Percentiles rank a stretch among this genome's conserved stretches.
These are phyloP conservation scores for Cystobasidium onofrii DNA, from an alignment of 768 basidiomycete species.

Conservation along the genomic window DNA sequence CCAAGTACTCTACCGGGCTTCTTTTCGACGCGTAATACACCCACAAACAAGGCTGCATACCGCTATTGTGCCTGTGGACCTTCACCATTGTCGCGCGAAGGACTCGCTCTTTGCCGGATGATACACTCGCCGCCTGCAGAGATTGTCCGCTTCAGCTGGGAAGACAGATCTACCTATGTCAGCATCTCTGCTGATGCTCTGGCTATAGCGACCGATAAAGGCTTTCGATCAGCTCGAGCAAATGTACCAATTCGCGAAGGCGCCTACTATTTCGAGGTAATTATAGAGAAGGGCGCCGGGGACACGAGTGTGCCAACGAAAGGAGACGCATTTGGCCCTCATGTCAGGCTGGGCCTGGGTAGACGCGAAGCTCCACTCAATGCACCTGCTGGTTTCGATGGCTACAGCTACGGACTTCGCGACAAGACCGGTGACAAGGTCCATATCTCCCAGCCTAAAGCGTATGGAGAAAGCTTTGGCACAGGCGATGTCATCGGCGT, in stretches of 20 bases:
- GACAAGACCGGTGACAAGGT: conserved; percentile 91
- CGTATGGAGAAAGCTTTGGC: conserved; percentile 65
- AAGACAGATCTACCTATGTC: conserved; percentile 75
- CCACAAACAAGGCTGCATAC: conserved; percentile 42
- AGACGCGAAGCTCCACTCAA: conserved; percentile 88
- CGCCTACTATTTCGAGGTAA: conserved; percentile 88
- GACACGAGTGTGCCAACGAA: neutral
- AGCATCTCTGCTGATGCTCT: conserved; percentile 70
- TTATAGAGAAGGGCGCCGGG: conserved; percentile 57
- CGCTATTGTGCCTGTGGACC: conserved; percentile 51
- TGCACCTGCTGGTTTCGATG: conserved; percentile 84
- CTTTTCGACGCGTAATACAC: conserved; percentile 42
- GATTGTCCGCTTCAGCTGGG: conserved; percentile 70
- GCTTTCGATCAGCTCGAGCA: conserved; percentile 79
- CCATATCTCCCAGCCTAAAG: conserved; percentile 66
- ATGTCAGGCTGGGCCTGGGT: conserved; percentile 86
- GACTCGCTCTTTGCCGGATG: conserved; percentile 58
- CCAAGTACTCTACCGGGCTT: conserved; percentile 30
- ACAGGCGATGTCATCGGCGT: conserved; percentile 87
- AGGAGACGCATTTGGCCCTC: conserved; percentile 40
- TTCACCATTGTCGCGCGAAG: conserved; percentile 50
- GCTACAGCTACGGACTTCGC: conserved; percentile 81
- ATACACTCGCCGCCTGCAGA: conserved; percentile 67
- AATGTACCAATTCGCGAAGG: conserved; percentile 85
- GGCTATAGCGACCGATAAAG: conserved; percentile 68